These are phyloP conservation scores for Mycothermus thermophilus DNA, from an alignment of 495 filamentous ascomycete species.

Conservation along the genomic window DNA sequence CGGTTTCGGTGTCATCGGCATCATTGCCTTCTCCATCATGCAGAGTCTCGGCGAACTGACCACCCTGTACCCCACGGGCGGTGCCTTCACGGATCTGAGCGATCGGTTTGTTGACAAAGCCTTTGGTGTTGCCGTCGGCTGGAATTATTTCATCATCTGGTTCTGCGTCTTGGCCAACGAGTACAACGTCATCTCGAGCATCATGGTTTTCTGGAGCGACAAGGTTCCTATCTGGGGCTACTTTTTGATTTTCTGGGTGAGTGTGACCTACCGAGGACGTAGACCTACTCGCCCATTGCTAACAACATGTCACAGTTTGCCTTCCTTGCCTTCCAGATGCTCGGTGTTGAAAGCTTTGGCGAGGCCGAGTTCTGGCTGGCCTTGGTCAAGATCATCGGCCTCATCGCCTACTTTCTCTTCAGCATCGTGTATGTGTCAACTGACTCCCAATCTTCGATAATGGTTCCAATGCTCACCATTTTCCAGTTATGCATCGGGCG, in stretches of 20 bases:
- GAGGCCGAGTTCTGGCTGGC: constrained; percentile 54
- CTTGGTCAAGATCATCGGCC: constrained; percentile 50
- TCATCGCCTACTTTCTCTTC: constrained; percentile 55
- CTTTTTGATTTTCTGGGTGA: constrained; percentile 52
- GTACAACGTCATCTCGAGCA: constrained; percentile 45
- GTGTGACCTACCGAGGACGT: no score
- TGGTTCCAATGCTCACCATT: neutral
- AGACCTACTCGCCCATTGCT: constrained; percentile 1
- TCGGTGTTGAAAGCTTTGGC: constrained; percentile 40
- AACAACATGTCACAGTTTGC: constrained; percentile 16
- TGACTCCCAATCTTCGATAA: neutral
- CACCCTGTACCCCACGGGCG: constrained; percentile 47
- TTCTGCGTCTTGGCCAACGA: constrained; percentile 43
- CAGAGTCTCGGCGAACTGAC: constrained; percentile 13
- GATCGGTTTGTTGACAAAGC: constrained; percentile 61
- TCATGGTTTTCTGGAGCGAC: constrained; percentile 45
- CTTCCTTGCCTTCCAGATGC: constrained; percentile 32
- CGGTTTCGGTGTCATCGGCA: constrained; percentile 50
- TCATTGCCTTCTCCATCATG: constrained; percentile 47
- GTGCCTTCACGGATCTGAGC: constrained; percentile 45
- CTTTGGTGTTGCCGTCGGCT: constrained; percentile 74
- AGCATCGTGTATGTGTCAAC: constrained; percentile 38
- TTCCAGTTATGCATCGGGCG: constrained; percentile 33
- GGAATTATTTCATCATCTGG: constrained; percentile 65
- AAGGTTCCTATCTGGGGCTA: constrained; percentile 39